These are phyloP conservation scores for Kazachstania psychrophila DNA, from an alignment of 805 yeast genomes.

Conservation along the genomic window DNA sequence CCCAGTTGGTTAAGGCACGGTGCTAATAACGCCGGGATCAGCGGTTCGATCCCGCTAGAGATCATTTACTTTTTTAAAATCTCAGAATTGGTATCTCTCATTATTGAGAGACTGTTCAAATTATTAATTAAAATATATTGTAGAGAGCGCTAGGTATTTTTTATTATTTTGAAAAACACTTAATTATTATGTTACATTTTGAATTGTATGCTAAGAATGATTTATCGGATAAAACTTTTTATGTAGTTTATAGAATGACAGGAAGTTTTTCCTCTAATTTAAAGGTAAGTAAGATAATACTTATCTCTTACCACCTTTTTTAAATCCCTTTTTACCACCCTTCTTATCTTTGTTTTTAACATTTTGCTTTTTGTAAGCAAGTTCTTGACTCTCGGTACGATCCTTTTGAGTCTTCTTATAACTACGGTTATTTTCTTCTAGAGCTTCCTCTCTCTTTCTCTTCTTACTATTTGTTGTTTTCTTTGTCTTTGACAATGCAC, in stretches of 20 bases:
- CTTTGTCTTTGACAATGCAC: conserved; percentile 41
- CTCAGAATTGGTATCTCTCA: too few relatives aligned
- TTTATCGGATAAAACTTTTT: too few relatives aligned
- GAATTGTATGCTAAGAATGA: too few relatives aligned
- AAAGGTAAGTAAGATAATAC: too few relatives aligned
- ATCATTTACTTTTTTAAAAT: conserved; percentile 1
- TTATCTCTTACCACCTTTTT: conserved; percentile 4
- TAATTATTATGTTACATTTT: too few relatives aligned
- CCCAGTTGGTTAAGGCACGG: conserved; percentile 10
- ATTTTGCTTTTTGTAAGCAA: conserved; percentile 31
- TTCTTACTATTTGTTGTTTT: conserved; percentile 51
- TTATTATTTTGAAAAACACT: too few relatives aligned
- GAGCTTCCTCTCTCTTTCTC: conserved; percentile 61
- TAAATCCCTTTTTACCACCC: conserved; percentile 13
- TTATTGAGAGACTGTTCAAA: too few relatives aligned
- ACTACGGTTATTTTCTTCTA: conserved; percentile 45
- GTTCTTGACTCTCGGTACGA: conserved; percentile 45
- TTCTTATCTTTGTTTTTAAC: conserved; percentile 19
- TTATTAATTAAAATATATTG: too few relatives aligned
- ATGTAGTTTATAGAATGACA: too few relatives aligned
- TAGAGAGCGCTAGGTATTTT: too few relatives aligned
- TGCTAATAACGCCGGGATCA: conserved; percentile 8
- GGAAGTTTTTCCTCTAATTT: too few relatives aligned
- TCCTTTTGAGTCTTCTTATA: conserved; percentile 78
- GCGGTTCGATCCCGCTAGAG: conserved; percentile 10